Percentiles rank a stretch among this genome's conserved stretches.
Conservation (phyloP, 176 grass and related monocot species). For the Calamus simplicifolius region DNA sequence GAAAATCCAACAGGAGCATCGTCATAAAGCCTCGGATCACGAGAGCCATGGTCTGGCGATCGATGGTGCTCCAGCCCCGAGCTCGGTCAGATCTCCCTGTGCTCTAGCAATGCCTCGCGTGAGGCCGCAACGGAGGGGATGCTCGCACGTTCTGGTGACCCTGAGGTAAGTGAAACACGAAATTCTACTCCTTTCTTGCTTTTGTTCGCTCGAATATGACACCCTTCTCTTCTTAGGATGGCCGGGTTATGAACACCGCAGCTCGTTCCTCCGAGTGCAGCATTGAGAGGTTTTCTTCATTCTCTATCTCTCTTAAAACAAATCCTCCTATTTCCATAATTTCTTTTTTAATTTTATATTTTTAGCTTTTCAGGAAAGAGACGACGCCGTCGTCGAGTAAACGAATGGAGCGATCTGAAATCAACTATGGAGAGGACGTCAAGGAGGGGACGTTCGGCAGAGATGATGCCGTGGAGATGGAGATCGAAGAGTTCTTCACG, state of each 20-base stretch:
- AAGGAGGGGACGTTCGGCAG: background rate
- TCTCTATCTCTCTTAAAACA: too few relatives aligned
- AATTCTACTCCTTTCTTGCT: background rate
- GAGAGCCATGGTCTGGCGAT: background rate
- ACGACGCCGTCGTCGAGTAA: background rate
- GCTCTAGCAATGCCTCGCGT: conserved; percentile 1
- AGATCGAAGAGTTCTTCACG: conserved; percentile 58
- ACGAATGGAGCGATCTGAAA: background rate
- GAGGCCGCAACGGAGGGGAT: background rate
- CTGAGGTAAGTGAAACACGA: background rate
- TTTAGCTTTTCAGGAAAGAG: background rate
- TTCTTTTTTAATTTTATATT: background rate
- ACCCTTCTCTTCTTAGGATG: background rate
- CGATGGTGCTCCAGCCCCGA: background rate
- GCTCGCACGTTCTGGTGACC: too few relatives aligned
- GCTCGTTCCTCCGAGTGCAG: background rate
- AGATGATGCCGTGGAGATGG: conserved; percentile 2
- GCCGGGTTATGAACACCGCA: background rate
- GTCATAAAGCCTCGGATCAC: background rate
- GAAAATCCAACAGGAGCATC: conserved; percentile 1
- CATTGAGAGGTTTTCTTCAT: background rate
- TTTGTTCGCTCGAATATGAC: background rate
- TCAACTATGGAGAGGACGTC: background rate
- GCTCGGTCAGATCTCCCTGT: conserved; percentile 1
- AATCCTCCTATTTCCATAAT: too few relatives aligned